phyloP scores from a whole-genome alignment of 768 basidiomycete species.

The Suillus cothurnatus region DNA sequence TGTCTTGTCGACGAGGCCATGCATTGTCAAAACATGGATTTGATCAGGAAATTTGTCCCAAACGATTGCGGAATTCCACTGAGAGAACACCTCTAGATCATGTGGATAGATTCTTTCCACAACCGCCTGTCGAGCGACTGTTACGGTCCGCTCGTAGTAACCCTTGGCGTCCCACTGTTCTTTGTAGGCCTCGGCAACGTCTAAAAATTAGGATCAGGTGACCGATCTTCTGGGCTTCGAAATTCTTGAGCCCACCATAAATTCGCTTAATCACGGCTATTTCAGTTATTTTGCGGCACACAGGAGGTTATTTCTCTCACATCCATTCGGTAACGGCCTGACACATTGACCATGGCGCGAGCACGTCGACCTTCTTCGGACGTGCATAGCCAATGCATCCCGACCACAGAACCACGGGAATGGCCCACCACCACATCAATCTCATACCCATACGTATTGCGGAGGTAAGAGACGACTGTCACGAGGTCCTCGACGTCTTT shows the following conservation, averaged over 20 bases:
- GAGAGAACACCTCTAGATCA: conserved; percentile 62
- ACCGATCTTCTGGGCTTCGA: too few relatives aligned
- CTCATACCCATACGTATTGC: conserved; percentile 60
- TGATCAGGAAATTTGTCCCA: conserved; percentile 66
- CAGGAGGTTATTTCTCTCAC: conserved; percentile 44
- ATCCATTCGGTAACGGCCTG: conserved; percentile 79
- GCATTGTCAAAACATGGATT: conserved; percentile 73
- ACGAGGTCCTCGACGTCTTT: conserved; percentile 69
- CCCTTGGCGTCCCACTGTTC: conserved; percentile 57
- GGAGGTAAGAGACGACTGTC: conserved; percentile 65
- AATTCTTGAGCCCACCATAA: conserved; percentile 23
- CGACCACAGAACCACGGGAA: conserved; percentile 73
- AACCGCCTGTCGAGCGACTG: conserved; percentile 65
- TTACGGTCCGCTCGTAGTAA: conserved; percentile 60
- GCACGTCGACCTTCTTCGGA: conserved; percentile 58
- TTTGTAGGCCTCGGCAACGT: conserved; percentile 39
- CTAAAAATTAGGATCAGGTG: conserved; percentile 20
- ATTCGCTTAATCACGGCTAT: conserved; percentile 25
- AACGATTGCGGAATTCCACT: conserved; percentile 67
- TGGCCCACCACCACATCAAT: conserved; percentile 76
- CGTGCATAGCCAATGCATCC: conserved; percentile 69
- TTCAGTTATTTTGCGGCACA: conserved; percentile 10
- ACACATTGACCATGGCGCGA: conserved; percentile 68
- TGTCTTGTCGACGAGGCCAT: conserved; percentile 68
- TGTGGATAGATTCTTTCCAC: conserved; percentile 54